Evolutionary conservation across 805 yeast species (phyloP).

Genomic region (Danielozyma ontarioensis): DNA sequence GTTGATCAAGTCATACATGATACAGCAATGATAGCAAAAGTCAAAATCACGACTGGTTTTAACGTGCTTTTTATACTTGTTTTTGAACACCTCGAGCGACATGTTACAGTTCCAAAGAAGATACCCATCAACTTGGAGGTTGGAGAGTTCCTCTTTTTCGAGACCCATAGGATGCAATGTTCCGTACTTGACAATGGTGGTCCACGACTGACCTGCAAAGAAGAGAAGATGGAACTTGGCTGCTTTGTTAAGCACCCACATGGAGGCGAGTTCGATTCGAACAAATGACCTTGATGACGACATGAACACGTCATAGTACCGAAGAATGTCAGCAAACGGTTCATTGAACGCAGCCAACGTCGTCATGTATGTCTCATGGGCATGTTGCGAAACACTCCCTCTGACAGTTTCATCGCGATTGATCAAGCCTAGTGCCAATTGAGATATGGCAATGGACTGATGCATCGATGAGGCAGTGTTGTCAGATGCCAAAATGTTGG

Average conservation of each 20-base stretch:
- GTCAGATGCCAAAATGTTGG: constrained; percentile 23
- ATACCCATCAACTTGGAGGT: constrained; percentile 1
- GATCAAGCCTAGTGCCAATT: constrained; percentile 34
- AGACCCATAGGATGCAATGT: constrained; percentile 1
- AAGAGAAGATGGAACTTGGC: constrained; percentile 10
- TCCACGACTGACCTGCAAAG: constrained; percentile 10
- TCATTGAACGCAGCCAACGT: constrained; percentile 39
- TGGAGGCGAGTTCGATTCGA: constrained; percentile 1
- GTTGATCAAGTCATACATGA: constrained; percentile 6
- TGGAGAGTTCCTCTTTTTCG: not conserved
- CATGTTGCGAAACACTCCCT: constrained; percentile 28
- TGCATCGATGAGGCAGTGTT: constrained; percentile 24
- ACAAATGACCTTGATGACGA: constrained; percentile 10
- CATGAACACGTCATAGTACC: constrained; percentile 15
- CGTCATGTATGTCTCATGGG: constrained; percentile 38
- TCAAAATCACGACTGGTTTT: constrained; percentile 4
- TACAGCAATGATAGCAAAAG: constrained; percentile 7
- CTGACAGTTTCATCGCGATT: constrained; percentile 27
- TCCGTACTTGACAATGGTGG: constrained; percentile 1
- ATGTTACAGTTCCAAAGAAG: constrained; percentile 7
- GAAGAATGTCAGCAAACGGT: constrained; percentile 30
- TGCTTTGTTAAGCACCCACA: constrained; percentile 7
- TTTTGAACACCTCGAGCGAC: constrained; percentile 6
- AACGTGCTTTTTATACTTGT: not conserved
- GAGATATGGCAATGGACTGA: constrained; percentile 37